Evolutionary conservation across 352 stramenopile species (phyloP), one percentile per base, ranked within the genome.

Genomic region (Pythium plurisporium): DNA sequence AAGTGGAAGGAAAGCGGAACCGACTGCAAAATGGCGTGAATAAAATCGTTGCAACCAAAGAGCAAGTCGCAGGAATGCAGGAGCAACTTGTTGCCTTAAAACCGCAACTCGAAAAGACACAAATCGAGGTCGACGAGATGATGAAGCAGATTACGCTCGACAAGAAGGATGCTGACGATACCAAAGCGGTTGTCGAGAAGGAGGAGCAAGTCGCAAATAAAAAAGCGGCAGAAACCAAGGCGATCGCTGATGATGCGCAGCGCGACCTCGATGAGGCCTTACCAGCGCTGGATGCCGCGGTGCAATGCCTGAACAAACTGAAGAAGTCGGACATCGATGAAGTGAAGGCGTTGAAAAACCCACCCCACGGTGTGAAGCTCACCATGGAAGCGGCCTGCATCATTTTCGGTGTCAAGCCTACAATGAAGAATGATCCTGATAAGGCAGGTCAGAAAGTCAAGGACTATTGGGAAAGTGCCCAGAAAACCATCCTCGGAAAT

Each of bases 271-370:
- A 97, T 45, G 89, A 98, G 61, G 92, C 93, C 0, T 64, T 98
- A 7, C 93, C 93, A 0, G 93, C 93, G 1, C 74, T 98, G 1
- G 92, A 96, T 47, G n/a, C n/a, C 0, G 92, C 93, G 5, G 90
- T 97, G 1, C 86, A 96, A 64, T 97, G 89, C 67, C 67, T 98
- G 7, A 96, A 96, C 38, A 67, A 65, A 15, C 66, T 98, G 6
- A 97, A 97, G 50, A 98, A 98, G 53, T 86, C 82, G 8, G 91
- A 97, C 75, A 97, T 98, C 52, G 91, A 97, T 54, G 93, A 98
- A 67, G 85, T 96, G 1, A 95, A 96, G 31, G 81, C 85, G 0
- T 70, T 95, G 8, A 94, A 93, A 64, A 96, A 96, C 42, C 86
- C 86, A 3, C 87, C 85, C 2, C 77, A 93, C 25, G 82, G 81